Evolutionary conservation across 139 green algal genomes (phyloP).

Genomic region (Raphidocelis subcapitata): DNA sequence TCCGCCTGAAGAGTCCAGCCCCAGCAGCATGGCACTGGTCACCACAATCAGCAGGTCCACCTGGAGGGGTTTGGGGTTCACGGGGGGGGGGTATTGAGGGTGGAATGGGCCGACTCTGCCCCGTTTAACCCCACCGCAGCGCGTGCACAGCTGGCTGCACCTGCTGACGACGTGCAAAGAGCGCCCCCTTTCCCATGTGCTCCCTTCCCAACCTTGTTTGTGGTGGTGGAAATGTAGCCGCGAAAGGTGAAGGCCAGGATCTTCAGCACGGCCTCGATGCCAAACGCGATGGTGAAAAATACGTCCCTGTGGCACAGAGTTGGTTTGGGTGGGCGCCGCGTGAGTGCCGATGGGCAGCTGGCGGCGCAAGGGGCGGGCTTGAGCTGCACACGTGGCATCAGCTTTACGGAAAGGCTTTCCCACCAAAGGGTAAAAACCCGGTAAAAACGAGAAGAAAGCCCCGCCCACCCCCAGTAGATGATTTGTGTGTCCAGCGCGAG

Average conservation of each 20-base stretch:
- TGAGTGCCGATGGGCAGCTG: no score
- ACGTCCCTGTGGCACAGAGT: slow-evolving; percentile 20
- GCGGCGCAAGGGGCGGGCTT: no score
- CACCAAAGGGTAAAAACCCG: no score
- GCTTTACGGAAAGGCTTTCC: no score
- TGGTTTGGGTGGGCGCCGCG: no score
- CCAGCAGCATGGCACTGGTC: slow-evolving; percentile 42
- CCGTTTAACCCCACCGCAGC: no score
- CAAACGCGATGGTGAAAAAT: slow-evolving; percentile 62
- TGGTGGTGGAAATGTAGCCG: slow-evolving; percentile 62
- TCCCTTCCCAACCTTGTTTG: slow-evolving; percentile 47
- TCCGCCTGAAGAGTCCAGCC: slow-evolving; percentile 32
- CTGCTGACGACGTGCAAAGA: no score
- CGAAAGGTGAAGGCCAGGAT: slow-evolving; percentile 67
- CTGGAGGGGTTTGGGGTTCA: slow-evolving; percentile 38
- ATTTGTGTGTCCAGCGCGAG: slow-evolving; percentile 25
- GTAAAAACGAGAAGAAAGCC: no score
- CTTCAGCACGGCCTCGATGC: slow-evolving; percentile 69
- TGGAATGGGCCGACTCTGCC: no score
- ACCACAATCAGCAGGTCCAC: slow-evolving; percentile 76
- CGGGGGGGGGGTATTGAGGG: no score
- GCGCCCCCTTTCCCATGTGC: not conserved
- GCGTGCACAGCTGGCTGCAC: no score
- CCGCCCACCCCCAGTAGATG: slow-evolving; percentile 35
- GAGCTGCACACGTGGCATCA: no score